Conservation (phyloP, 2,329 filamentous ascomycete genomes). For the Diatrype stigma region DNA sequence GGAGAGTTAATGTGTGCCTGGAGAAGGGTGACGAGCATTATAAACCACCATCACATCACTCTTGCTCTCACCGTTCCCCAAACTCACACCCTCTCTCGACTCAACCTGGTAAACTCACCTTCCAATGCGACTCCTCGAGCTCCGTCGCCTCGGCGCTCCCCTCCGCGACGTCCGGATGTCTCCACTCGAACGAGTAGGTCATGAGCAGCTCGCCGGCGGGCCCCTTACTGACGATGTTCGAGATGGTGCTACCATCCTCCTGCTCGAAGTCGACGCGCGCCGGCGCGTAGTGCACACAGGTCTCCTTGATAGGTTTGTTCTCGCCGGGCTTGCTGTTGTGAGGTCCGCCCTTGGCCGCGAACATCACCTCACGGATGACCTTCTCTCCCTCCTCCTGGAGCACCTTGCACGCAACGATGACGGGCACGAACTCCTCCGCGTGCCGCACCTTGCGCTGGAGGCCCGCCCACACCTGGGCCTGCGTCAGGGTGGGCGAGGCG, state of each 20-base stretch:
- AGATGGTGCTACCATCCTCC: constrained; percentile 31
- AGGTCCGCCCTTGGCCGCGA: constrained; percentile 9
- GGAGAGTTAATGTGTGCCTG: too few species aligned
- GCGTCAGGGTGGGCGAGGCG: constrained; percentile 23
- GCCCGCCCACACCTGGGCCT: constrained; percentile 31
- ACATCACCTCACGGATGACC: constrained; percentile 26
- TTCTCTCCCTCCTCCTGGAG: constrained; percentile 24
- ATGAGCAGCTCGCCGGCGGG: constrained; percentile 26
- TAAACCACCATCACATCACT: too few species aligned
- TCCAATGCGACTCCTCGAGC: constrained; percentile 22
- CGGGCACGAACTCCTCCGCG: constrained; percentile 33
- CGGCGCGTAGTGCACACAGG: constrained; percentile 28
- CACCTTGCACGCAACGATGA: constrained; percentile 29
- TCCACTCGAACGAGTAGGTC: constrained; percentile 34
- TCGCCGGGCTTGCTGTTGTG: constrained; percentile 1
- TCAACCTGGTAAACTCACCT: constrained; percentile 12
- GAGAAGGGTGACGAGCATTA: too few species aligned
- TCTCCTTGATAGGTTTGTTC: constrained; percentile 26
- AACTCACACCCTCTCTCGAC: neutral
- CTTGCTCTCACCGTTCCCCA: neutral
- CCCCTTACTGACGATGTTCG: constrained; percentile 29
- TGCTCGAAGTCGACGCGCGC: constrained; percentile 31
- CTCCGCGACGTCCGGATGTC: constrained; percentile 23
- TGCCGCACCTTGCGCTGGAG: constrained; percentile 32
- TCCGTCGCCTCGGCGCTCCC: constrained; percentile 22